Evolutionary conservation across 305 asterid species (phyloP).

Genomic region (Vinca major): DNA sequence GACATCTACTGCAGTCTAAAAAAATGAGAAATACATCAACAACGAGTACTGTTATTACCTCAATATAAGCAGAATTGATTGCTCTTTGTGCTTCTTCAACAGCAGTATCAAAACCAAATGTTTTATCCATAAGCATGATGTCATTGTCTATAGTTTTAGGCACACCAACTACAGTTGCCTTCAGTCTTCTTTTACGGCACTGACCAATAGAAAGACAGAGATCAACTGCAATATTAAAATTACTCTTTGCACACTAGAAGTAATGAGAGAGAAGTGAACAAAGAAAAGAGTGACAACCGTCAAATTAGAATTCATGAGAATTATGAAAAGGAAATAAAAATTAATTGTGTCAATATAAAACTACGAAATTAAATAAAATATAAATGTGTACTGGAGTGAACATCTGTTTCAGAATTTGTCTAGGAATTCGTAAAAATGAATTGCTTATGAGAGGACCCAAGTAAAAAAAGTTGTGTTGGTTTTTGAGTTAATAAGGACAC

Average conservation of each 20-base stretch:
- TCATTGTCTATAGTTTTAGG: constrained; percentile 98
- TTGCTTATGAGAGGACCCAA: too few relatives aligned
- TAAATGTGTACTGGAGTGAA: too few relatives aligned
- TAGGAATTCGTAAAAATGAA: too few relatives aligned
- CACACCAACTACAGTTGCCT: constrained; percentile 86
- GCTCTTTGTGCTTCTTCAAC: constrained; percentile 99
- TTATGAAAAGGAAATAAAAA: background rate
- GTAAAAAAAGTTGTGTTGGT: too few relatives aligned
- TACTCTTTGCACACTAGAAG: background rate
- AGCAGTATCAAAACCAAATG: constrained; percentile 98
- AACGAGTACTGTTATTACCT: constrained; percentile 34
- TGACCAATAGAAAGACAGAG: constrained; percentile 23
- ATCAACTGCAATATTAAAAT: constrained; percentile 1
- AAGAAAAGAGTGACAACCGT: background rate
- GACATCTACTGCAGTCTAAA: constrained; percentile 10
- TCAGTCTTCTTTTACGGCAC: constrained; percentile 64
- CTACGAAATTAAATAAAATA: too few relatives aligned
- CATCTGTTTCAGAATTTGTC: too few relatives aligned
- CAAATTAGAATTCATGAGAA: too few relatives aligned
- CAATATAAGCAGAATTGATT: constrained; percentile 83
- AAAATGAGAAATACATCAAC: constrained; percentile 8
- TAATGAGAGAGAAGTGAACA: background rate
- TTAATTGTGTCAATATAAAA: background rate
- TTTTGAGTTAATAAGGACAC: too few relatives aligned
- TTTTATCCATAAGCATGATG: constrained; percentile 91